phyloP scores from a whole-genome alignment of 768 basidiomycete species.

The Auriscalpium microsporum region DNA sequence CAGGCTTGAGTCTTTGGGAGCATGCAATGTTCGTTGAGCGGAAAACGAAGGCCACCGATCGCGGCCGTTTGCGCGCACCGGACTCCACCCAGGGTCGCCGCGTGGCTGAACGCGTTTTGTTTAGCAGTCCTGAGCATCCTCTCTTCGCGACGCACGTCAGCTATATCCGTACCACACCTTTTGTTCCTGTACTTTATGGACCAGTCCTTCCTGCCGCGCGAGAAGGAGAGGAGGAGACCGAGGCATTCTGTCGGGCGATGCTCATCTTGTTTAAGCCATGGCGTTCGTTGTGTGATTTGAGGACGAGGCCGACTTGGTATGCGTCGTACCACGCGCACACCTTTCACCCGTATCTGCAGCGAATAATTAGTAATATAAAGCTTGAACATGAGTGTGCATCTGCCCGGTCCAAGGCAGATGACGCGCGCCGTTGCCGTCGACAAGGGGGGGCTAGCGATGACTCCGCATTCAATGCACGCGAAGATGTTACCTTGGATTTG shows the following conservation, averaged over 20 bases:
- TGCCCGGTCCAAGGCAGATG: not conserved
- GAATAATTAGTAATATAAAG: not conserved
- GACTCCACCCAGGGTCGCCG: too few species aligned
- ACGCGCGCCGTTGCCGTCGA: too few species aligned
- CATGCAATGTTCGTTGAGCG: not conserved
- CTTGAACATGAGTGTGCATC: not conserved
- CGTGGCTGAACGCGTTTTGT: not conserved
- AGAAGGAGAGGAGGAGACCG: not conserved
- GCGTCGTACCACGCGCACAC: not conserved
- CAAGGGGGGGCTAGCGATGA: too few species aligned
- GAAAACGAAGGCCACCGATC: too few species aligned
- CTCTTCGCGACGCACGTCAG: not conserved
- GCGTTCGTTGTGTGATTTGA: not conserved
- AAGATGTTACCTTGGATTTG: not conserved
- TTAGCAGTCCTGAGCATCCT: not conserved
- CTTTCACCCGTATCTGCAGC: not conserved
- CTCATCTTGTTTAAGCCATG: not conserved
- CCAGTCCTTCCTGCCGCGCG: not conserved
- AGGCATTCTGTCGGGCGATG: not conserved
- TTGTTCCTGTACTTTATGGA: constrained; percentile 7
- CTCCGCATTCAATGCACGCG: too few species aligned
- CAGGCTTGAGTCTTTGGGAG: not conserved
- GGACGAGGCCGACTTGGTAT: not conserved
- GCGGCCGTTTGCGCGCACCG: too few species aligned
- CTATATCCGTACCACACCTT: not conserved